These are phyloP conservation scores for Bonia amplexicaulis DNA, from an alignment of 176 grass and related monocot genomes.

Conservation along the genomic window DNA sequence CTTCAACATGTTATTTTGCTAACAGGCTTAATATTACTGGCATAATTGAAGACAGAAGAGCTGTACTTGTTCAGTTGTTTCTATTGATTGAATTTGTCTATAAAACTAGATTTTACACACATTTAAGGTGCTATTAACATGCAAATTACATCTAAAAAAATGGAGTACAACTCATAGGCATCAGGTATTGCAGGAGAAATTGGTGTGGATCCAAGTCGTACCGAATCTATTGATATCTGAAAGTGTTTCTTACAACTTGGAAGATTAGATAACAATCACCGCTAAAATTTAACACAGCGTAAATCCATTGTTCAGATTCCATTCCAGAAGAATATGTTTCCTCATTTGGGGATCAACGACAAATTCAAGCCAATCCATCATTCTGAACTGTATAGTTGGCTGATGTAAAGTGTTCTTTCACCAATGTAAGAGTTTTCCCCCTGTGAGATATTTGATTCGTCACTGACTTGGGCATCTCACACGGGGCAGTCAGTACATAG, in stretches of 20 bases:
- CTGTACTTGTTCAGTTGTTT: neutral
- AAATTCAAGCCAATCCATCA: conserved; percentile 31
- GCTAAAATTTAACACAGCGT: neutral
- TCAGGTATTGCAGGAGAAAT: neutral
- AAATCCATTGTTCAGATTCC: neutral
- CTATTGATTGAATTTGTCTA: neutral
- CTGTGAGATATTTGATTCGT: conserved; percentile 97
- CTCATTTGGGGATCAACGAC: neutral
- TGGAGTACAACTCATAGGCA: neutral
- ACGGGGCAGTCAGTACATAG: neutral
- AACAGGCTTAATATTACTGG: neutral
- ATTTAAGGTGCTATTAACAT: neutral
- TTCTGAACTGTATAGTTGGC: conserved; percentile 55
- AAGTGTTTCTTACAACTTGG: neutral
- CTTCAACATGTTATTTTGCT: neutral
- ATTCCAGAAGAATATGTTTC: neutral
- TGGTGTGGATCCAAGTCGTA: neutral
- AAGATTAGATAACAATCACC: neutral
- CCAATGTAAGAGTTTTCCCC: conserved; percentile 67
- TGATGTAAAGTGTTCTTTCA: conserved; percentile 81
- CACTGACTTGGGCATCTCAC: conserved; percentile 78
- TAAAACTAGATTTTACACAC: neutral
- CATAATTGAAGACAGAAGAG: neutral
- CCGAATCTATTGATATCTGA: neutral
- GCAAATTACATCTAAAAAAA: neutral